phyloP scores from a whole-genome alignment of 2,329 filamentous ascomycete species.

The Bertia moriformis region DNA sequence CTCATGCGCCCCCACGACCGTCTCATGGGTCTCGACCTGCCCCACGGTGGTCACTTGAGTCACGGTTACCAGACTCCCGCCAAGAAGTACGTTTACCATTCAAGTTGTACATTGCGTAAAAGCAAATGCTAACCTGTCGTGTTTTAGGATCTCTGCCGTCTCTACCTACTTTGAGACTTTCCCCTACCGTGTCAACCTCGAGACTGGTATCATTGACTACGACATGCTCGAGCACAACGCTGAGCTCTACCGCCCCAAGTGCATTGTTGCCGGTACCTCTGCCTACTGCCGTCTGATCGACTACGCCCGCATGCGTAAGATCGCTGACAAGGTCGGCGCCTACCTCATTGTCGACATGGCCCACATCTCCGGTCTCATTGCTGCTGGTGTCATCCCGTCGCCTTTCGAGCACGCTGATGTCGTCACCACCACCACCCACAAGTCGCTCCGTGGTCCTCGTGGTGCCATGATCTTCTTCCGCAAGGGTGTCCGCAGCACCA shows the following conservation, averaged over 20 bases:
- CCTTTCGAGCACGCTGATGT: slow-evolving; percentile 89
- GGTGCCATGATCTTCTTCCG: slow-evolving; percentile 99
- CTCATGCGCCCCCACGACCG: slow-evolving; percentile 90
- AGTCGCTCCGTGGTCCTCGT: slow-evolving; percentile 90
- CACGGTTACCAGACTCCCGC: slow-evolving; percentile 95
- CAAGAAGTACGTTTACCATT: slow-evolving; percentile 54
- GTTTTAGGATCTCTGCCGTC: slow-evolving; percentile 69
- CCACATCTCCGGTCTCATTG: slow-evolving; percentile 92
- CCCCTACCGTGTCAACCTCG: slow-evolving; percentile 79
- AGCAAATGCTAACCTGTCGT: background rate
- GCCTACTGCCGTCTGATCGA: slow-evolving; percentile 98
- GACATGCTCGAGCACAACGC: slow-evolving; percentile 82
- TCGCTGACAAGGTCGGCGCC: slow-evolving; percentile 81
- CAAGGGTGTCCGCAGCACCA: slow-evolving; percentile 80
- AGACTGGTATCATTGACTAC: slow-evolving; percentile 95
- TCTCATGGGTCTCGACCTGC: slow-evolving; percentile 90
- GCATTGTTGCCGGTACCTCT: slow-evolving; percentile 89
- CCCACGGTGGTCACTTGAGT: slow-evolving; percentile 84
- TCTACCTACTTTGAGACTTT: slow-evolving; percentile 99
- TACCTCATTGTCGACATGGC: slow-evolving; percentile 98
- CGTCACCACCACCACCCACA: slow-evolving; percentile 97
- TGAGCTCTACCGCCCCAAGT: slow-evolving; percentile 83
- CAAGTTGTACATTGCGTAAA: slow-evolving; percentile 1
- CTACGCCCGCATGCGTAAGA: slow-evolving; percentile 89
- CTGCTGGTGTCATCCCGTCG: slow-evolving; percentile 80